Base-by-base conservation (phyloP, 2,329 filamentous ascomycete species). In the Aspergillus fumigatiaffinis region DNA sequence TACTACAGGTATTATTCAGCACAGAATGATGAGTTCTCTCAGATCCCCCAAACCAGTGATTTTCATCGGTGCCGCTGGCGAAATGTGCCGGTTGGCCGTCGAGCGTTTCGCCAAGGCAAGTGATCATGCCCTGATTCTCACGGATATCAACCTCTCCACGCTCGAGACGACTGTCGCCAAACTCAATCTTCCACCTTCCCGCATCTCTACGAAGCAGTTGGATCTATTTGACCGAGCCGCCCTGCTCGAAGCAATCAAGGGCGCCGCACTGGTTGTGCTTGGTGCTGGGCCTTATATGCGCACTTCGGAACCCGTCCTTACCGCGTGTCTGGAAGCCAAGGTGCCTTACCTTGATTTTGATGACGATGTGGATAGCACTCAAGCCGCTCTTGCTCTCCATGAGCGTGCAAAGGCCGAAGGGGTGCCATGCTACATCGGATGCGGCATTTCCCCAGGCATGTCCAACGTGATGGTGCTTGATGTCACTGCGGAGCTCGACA, bases 341-440 rank as follows among this genome's bases (percentile, higher is more conserved):
- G n/a, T 29, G 25, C 41, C 57, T 47, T 51, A 56, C 26, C 17
- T 58, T 21, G 57, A 67, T 51, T 57, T 57, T 35, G 53, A 56
- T 51, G 59, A 63, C 14, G 59, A 58, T 52, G 54, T 52, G 10
- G 25, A 56, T 28, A 56, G 54, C n/a, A 56, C 54, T 8, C 41
- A 52, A 17, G 54, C 38, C 20, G 54, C 50, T 21, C 38, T 56
- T 17, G 41, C 17, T 14, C 50, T 56, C 41, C 51, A 44, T 14
- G 55, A 54, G 26, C 47, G 46, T 12, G 51, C 51, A 3, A 44
- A 47, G 38, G n/a, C 51, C 38, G 55, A 20, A 1, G 51, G 55
- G 2, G 55, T 57, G 6, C 55, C 55, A 12, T 57, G 55, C 26
- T 57, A 57, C 26, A 54, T 57, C 50, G 51, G 51, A 6, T 57